phyloP scores from a whole-genome alignment of 2,329 filamentous ascomycete genomes.

The Rutstroemia sp. region DNA sequence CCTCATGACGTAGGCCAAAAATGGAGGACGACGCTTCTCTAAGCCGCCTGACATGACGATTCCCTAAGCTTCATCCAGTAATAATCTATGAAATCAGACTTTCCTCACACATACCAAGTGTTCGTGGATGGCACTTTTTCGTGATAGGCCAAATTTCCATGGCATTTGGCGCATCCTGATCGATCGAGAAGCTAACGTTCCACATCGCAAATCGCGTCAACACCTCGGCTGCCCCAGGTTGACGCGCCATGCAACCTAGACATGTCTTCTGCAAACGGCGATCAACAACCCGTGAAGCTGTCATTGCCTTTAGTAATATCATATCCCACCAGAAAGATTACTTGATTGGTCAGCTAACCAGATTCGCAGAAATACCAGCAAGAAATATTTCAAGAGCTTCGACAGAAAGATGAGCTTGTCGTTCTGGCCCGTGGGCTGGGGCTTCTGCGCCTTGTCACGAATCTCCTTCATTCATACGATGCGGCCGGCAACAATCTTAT shows the following conservation, averaged over 20 bases:
- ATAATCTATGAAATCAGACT: not conserved
- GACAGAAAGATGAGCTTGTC: constrained; percentile 87
- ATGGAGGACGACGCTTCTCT: not conserved
- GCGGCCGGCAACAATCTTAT: constrained; percentile 91
- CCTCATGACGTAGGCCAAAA: constrained; percentile 6
- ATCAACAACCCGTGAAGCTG: constrained; percentile 67
- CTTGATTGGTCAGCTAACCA: constrained; percentile 12
- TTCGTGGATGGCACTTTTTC: too few species aligned
- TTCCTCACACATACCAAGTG: too few species aligned
- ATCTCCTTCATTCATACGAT: constrained; percentile 94
- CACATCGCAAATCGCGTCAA: not conserved
- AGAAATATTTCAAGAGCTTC: constrained; percentile 84
- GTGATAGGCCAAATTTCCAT: not conserved
- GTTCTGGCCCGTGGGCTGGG: constrained; percentile 87
- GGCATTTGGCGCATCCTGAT: not conserved
- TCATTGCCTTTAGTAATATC: constrained; percentile 61
- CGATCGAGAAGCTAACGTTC: not conserved
- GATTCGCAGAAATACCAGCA: constrained; percentile 73
- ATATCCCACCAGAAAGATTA: not conserved
- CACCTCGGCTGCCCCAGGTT: not conserved
- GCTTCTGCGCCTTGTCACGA: constrained; percentile 86
- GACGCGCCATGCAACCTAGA: constrained; percentile 20
- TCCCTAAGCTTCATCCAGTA: not conserved
- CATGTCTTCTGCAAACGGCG: constrained; percentile 33
- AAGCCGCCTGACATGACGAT: not conserved